Percentiles rank a stretch among this genome's conserved stretches.
Evolutionary conservation across 2,329 filamentous ascomycete species (phyloP).

Genomic region (Aspergillus sp.): DNA sequence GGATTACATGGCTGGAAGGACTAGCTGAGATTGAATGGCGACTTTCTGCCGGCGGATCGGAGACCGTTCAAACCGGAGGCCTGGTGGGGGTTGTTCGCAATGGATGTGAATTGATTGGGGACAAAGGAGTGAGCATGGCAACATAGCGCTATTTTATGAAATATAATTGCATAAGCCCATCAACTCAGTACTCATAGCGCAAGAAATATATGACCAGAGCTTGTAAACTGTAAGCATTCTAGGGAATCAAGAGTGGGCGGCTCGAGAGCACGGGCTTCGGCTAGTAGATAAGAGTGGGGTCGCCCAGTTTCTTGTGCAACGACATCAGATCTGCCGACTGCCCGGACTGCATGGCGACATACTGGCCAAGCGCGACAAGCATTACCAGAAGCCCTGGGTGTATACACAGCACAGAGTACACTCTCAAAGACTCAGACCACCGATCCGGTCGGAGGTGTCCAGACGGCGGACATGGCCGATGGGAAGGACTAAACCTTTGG

Average conservation of each 20-base stretch:
- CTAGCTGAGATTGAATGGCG: conserved; percentile 91
- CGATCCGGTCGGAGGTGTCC: not conserved
- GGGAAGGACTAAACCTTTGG: not conserved
- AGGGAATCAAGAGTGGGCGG: not conserved
- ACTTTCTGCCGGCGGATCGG: conserved; percentile 81
- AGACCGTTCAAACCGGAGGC: conserved; percentile 87
- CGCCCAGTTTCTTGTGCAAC: not conserved
- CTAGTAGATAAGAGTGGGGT: conserved; percentile 3
- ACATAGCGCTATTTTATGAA: not conserved
- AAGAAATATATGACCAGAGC: not conserved
- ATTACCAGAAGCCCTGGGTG: not conserved
- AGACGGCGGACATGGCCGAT: not conserved
- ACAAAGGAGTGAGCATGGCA: conserved; percentile 24
- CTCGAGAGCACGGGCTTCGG: not conserved
- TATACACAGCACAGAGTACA: no score
- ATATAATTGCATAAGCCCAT: not conserved
- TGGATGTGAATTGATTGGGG: conserved; percentile 73
- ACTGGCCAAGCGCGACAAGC: not conserved
- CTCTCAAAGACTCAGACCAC: not conserved
- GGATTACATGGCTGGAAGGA: conserved; percentile 88
- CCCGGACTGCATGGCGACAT: not conserved
- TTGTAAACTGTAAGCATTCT: not conserved
- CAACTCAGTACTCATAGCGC: no score
- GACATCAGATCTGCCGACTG: not conserved
- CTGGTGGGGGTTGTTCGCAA: conserved; percentile 84